Conservation (phyloP, 805 yeast genomes). For the Phaffomyces antillensis region DNA sequence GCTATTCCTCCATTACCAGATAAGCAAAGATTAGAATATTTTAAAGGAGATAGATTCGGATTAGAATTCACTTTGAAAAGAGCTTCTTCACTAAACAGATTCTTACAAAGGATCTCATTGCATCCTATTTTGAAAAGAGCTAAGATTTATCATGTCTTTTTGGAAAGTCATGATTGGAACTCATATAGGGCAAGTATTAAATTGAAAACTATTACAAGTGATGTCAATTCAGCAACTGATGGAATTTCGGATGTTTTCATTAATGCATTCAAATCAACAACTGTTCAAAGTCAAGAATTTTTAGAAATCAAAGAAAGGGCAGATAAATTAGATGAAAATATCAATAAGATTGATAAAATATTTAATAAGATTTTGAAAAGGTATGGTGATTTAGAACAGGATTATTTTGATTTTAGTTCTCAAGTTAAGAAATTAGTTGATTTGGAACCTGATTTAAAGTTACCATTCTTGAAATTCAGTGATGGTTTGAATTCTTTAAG, state of each 20-base stretch:
- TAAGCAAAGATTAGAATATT: constrained; percentile 81
- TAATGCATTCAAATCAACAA: constrained; percentile 84
- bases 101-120: constrained; percentile 60
- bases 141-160: constrained; percentile 59
- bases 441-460: constrained; percentile 38
- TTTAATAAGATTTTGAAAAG: constrained; percentile 66
- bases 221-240: constrained; percentile 34
- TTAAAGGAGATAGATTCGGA: constrained; percentile 89
- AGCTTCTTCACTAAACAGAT: constrained; percentile 71
- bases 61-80: constrained; percentile 78
- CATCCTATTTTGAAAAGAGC: constrained; percentile 72
- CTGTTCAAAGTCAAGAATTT: constrained; percentile 65
- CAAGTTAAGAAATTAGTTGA: constrained; percentile 65
- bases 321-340: constrained; percentile 78
- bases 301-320: constrained; percentile 76
- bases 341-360: constrained; percentile 69
- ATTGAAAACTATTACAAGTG: constrained; percentile 17
- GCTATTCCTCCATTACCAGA: constrained; percentile 93
- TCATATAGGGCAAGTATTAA: constrained; percentile 55
- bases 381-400: constrained; percentile 65
- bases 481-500: constrained; percentile 39
- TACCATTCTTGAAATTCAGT: constrained; percentile 36
- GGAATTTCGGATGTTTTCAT: constrained; percentile 84
- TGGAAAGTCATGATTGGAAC: constrained; percentile 71
- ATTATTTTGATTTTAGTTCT: constrained; percentile 60